A percentile compares a stretch with the other conserved stretches of the same genome.
These are phyloP conservation scores for Pisolithus thermaeus DNA, from an alignment of 1,284 basidiomycete genomes.

Conservation along the genomic window DNA sequence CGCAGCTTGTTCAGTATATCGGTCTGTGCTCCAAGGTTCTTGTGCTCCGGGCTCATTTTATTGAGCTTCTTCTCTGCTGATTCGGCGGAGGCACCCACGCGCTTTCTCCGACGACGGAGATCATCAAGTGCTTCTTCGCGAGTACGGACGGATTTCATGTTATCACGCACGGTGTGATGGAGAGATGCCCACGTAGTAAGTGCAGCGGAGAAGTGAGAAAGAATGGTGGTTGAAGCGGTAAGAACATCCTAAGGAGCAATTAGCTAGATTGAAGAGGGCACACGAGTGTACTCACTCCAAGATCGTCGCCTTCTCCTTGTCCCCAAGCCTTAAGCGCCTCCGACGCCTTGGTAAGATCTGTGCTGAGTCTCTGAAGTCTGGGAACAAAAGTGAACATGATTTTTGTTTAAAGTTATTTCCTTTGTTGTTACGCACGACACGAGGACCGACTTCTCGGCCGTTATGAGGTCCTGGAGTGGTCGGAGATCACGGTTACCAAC, in stretches of 20 bases:
- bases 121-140: slow-evolving; percentile 83
- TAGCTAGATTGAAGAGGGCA: not conserved
- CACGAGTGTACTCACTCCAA: slow-evolving; percentile 48
- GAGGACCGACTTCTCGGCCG: slow-evolving; percentile 81
- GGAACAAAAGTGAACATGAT: not conserved
- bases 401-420: not conserved
- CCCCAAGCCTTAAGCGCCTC: slow-evolving; percentile 79
- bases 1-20: slow-evolving; percentile 70
- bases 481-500: slow-evolving; percentile 76
- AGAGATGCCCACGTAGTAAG: slow-evolving; percentile 71
- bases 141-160: slow-evolving; percentile 75
- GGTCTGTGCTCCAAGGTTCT: slow-evolving; percentile 74
- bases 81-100: slow-evolving; percentile 71
- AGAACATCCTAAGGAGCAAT: slow-evolving; percentile 60
- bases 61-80: slow-evolving; percentile 84
- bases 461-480: slow-evolving; percentile 84
- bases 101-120: slow-evolving; percentile 64
- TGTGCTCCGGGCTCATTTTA: slow-evolving; percentile 91
- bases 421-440: slow-evolving; percentile 47
- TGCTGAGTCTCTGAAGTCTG: slow-evolving; percentile 61
- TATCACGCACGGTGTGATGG: slow-evolving; percentile 68
- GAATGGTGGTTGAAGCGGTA: slow-evolving; percentile 63
- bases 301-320: slow-evolving; percentile 81
- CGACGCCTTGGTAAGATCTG: slow-evolving; percentile 66
- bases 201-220: slow-evolving; percentile 66